Evolutionary conservation across 1,284 basidiomycete species (phyloP).

Genomic region (Leccinum holopus): DNA sequence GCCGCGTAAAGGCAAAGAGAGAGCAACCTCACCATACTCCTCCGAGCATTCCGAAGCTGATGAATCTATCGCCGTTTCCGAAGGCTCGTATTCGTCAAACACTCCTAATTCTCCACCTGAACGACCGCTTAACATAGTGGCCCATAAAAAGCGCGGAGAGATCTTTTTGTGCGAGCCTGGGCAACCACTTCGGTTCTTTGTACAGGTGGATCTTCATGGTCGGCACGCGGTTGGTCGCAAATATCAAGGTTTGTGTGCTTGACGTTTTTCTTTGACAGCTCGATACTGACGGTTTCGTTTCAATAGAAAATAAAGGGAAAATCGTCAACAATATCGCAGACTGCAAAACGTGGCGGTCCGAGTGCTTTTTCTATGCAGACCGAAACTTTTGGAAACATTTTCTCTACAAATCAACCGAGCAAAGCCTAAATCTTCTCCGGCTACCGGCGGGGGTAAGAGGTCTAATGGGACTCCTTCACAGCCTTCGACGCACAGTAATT

Average conservation of each 20-base stretch:
- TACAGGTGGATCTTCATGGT: slow-evolving; percentile 54
- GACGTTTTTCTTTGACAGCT: background rate
- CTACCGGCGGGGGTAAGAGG: slow-evolving; percentile 5
- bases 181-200: slow-evolving; percentile 48
- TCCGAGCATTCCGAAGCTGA: slow-evolving; percentile 24
- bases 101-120: slow-evolving; percentile 15
- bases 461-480: slow-evolving; percentile 5
- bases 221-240: slow-evolving; percentile 44
- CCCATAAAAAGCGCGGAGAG: slow-evolving; percentile 24
- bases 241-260: slow-evolving; percentile 52
- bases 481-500: slow-evolving; percentile 7
- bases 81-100: slow-evolving; percentile 11
- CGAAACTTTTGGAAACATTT: slow-evolving; percentile 8
- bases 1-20: slow-evolving; percentile 32
- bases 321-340: slow-evolving; percentile 49
- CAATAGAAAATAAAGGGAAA: slow-evolving; percentile 59
- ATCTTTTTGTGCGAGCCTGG: slow-evolving; percentile 35
- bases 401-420: slow-evolving; percentile 4
- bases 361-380: slow-evolving; percentile 15
- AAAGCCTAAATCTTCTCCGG: slow-evolving; percentile 10
- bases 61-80: slow-evolving; percentile 12
- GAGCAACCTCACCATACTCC: slow-evolving; percentile 15
- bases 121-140: slow-evolving; percentile 18
- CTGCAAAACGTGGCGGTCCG: slow-evolving; percentile 33
- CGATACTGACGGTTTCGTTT: slow-evolving; percentile 4